Evolutionary conservation across 352 stramenopile genomes (phyloP).

Genomic region (Globisporangium alternatum): DNA sequence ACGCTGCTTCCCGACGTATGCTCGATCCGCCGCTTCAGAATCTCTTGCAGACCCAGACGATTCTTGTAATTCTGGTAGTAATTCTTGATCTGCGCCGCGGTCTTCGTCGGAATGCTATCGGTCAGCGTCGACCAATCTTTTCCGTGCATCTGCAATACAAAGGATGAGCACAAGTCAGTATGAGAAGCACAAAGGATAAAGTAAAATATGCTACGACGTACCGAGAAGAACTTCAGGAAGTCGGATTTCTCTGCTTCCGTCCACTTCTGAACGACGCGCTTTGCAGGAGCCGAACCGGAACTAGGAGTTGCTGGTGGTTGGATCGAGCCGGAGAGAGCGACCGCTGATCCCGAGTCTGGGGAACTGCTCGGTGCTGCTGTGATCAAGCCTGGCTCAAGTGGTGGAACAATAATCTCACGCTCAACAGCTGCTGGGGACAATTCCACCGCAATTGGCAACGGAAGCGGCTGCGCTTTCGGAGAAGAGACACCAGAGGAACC

Average conservation of each 20-base stretch:
- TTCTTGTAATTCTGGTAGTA: conserved; percentile 95
- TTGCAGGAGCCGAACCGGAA: conserved; percentile 32
- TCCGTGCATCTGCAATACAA: conserved; percentile 56
- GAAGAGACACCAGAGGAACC: conserved; percentile 10
- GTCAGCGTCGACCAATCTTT: conserved; percentile 89
- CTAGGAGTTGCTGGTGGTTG: background rate
- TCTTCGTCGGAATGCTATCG: conserved; percentile 88
- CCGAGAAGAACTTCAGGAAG: conserved; percentile 88
- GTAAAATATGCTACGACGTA: conserved; percentile 22
- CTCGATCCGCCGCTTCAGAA: conserved; percentile 79
- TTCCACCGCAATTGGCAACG: conserved; percentile 4
- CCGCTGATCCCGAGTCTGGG: background rate
- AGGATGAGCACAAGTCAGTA: background rate
- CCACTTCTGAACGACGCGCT: conserved; percentile 90
- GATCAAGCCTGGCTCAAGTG: conserved; percentile 1
- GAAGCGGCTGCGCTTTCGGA: conserved; percentile 5
- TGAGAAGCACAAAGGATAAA: background rate
- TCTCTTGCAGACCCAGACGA: conserved; percentile 83
- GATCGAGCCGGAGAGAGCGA: background rate
- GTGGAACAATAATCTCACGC: background rate
- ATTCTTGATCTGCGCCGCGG: conserved; percentile 89
- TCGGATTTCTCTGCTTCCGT: conserved; percentile 85
- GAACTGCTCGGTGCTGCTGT: background rate
- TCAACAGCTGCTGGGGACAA: background rate
- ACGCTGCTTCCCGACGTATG: conserved; percentile 16